A percentile compares a stretch with the other conserved stretches of the same genome.
Conservation (phyloP, 805 yeast species). For the Starmerella asiatica region DNA sequence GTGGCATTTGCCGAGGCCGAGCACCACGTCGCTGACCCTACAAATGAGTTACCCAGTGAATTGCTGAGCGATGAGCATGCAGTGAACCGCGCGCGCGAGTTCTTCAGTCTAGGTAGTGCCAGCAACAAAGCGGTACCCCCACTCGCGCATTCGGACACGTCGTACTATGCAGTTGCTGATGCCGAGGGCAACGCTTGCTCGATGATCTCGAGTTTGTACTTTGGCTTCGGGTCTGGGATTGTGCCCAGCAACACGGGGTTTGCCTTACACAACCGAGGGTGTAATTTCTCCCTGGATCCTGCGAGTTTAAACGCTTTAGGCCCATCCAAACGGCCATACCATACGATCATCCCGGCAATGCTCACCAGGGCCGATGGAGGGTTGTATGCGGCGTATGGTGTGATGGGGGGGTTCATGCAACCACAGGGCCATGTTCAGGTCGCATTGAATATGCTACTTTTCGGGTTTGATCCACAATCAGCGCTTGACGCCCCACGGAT, state of each 20-base stretch:
- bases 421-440: conserved; percentile 79
- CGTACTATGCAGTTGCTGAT: conserved; percentile 53
- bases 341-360: conserved; percentile 74
- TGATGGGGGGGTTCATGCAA: conserved; percentile 80
- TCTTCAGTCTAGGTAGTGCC: conserved; percentile 32
- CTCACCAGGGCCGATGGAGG: conserved; percentile 40
- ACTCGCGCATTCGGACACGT: conserved; percentile 52
- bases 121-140: conserved; percentile 33
- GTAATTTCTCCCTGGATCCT: conserved; percentile 51
- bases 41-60: conserved; percentile 25
- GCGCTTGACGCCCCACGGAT: conserved; percentile 66
- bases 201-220: conserved; percentile 62
- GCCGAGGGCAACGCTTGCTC: conserved; percentile 66
- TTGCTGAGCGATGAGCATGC: conserved; percentile 41
- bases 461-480: conserved; percentile 56
- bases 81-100: conserved; percentile 33
- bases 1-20: conserved; percentile 64
- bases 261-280: conserved; percentile 62
- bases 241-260: conserved; percentile 50
- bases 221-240: conserved; percentile 56
- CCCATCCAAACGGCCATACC: conserved; percentile 64
- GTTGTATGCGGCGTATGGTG: conserved; percentile 61
- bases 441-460: conserved; percentile 47
- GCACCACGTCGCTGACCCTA: conserved; percentile 53
- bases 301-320: conserved; percentile 47